These are phyloP conservation scores for Gastrolobium villosum DNA, from an alignment of 306 rosid species.

Conservation along the genomic window DNA sequence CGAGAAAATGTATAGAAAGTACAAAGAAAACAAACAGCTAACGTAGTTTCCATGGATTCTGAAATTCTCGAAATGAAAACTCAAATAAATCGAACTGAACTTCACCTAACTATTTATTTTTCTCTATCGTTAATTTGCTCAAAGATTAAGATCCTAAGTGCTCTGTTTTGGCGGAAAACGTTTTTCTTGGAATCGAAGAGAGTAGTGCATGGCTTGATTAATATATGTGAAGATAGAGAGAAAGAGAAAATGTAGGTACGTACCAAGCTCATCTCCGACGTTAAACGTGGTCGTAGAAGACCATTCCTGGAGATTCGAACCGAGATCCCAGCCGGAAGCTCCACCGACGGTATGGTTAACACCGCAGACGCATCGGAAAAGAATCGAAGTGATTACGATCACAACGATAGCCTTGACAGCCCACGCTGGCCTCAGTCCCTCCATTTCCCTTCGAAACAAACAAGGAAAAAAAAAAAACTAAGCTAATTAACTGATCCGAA, in stretches of 20 bases:
- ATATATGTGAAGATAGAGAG: too few species aligned
- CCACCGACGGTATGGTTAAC: constrained; percentile 76
- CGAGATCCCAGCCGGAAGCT: constrained; percentile 79
- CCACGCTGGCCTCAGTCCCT: constrained; percentile 58
- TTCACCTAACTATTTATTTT: neutral
- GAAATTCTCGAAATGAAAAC: neutral
- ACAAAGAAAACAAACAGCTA: neutral
- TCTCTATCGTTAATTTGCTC: neutral
- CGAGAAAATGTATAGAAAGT: constrained; percentile 1
- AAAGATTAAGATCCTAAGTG: neutral
- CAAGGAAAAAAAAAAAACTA: neutral
- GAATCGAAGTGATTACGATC: constrained; percentile 58
- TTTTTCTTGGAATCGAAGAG: neutral
- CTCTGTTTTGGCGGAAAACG: neutral
- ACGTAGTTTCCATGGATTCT: neutral
- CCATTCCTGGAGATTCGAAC: constrained; percentile 67
- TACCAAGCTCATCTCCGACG: constrained; percentile 80
- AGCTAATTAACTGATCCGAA: constrained; percentile 12
- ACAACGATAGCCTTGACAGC: constrained; percentile 64
- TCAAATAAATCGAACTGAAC: constrained; percentile 14
- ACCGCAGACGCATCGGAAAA: constrained; percentile 68
- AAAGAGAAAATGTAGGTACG: neutral
- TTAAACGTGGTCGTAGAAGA: constrained; percentile 55
- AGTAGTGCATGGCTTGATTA: neutral
- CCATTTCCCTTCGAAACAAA: constrained; percentile 55